Base-by-base conservation (phyloP, 2,329 filamentous ascomycete genomes). In the Colletotrichum aenigma region DNA sequence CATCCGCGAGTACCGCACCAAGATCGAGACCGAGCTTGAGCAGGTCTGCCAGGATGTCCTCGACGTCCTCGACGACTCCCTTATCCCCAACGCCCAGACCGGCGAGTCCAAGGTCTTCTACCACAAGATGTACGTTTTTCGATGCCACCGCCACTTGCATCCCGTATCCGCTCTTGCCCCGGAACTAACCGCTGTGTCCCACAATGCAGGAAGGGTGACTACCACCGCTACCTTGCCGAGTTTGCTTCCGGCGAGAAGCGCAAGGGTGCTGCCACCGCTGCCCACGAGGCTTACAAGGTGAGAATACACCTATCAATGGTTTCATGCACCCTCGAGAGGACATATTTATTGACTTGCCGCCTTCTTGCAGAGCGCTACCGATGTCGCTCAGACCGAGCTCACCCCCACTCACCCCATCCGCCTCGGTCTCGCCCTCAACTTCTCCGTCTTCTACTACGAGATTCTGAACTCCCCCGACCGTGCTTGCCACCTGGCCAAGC, bases 51-150 rank as follows among this genome's bases (percentile, higher is more conserved):
- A 98, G 90, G 96, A 98, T 90, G 95, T 98, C 81, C 94, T 98
- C 81, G 94, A 98, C 83, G 96, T 98, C 81, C 91, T 98, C 80
- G 96, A 98, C 86, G 91, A 98, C 84, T 93, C 93, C 85, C 91
- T 98, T 84, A 98, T 98, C 85, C 96, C 96, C 87, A 96, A 97
- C 88, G 96, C 96, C 85, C 94, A 97, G 88, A 94, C 95, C 80
- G 96, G 96, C 89, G 96, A 98, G 92, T 98, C 96, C 87, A 98
- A 98, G 93, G 96, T 98, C 86, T 98, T 98, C 89, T 98, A 98
- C 91, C 96, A 98, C 94, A 98, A 98, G 93, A 98, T 98, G 96
- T 98, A 90, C 82, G 95, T 91, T 79, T 76, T 52, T 79, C 76
- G n/a, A 26, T 28, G n/a, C 70, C 32, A 26, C 43, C 69, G 21